A percentile compares a stretch with the other conserved stretches of the same genome.
These are phyloP conservation scores for Skeletonema potamos DNA, from an alignment of 108 stramenopile genomes.

Conservation along the genomic window DNA sequence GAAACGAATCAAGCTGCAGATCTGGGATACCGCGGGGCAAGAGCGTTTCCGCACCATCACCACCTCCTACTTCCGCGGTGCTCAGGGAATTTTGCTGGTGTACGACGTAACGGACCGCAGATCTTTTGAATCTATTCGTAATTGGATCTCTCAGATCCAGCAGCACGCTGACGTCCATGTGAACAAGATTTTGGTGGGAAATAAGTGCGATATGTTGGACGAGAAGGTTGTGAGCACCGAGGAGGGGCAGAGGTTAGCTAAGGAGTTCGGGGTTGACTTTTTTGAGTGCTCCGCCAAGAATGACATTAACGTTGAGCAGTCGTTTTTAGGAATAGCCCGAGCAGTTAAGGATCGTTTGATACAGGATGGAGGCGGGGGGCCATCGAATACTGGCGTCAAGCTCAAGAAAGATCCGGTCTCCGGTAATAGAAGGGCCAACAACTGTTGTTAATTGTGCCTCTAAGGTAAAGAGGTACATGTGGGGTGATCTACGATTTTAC, in stretches of 20 bases:
- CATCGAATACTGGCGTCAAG: constrained; percentile 43
- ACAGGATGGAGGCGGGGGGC: constrained; percentile 81
- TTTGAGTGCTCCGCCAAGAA: constrained; percentile 98
- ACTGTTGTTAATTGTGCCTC: constrained; percentile 21
- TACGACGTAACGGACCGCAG: constrained; percentile 99
- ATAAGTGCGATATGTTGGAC: constrained; percentile 98
- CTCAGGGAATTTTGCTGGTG: constrained; percentile 97
- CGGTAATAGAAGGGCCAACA: constrained; percentile 28
- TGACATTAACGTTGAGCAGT: constrained; percentile 89
- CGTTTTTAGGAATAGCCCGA: constrained; percentile 83
- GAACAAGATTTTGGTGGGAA: constrained; percentile 96
- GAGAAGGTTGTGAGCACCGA: constrained; percentile 94
- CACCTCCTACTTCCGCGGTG: constrained; percentile 94
- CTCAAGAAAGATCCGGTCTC: constrained; percentile 44
- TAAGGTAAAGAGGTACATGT: background rate
- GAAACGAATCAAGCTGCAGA: constrained; percentile 94
- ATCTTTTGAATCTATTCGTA: constrained; percentile 95
- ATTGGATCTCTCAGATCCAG: constrained; percentile 99
- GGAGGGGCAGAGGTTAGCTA: constrained; percentile 92
- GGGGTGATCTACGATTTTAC: background rate
- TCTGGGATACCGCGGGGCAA: constrained; percentile 94
- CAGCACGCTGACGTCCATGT: constrained; percentile 96
- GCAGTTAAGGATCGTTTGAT: constrained; percentile 85
- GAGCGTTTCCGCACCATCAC: constrained; percentile 96
- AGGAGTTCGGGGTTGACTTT: constrained; percentile 94